phyloP scores from a whole-genome alignment of 441 rosid species.

The Iberis amara region DNA sequence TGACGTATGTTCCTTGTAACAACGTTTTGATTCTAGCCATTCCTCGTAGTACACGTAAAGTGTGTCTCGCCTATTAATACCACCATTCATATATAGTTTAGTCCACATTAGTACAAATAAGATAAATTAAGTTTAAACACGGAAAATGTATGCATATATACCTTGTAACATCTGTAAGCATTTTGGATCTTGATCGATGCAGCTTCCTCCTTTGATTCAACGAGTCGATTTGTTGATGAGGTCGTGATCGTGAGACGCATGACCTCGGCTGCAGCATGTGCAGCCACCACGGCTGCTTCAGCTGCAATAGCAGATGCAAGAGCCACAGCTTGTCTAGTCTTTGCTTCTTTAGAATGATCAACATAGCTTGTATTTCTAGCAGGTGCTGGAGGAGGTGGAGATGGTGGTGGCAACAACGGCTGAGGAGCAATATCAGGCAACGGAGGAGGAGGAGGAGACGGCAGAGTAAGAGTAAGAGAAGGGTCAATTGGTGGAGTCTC shows the following conservation, averaged over 20 bases:
- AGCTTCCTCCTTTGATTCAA: constrained; percentile 16
- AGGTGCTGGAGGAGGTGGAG: constrained; percentile 21
- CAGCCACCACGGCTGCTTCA: constrained; percentile 32
- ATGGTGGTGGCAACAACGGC: constrained; percentile 28
- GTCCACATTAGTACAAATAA: too few species aligned
- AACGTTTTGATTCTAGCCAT: constrained; percentile 67
- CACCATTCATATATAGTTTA: background rate
- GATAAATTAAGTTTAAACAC: too few species aligned
- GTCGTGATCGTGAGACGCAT: constrained; percentile 20
- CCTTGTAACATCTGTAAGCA: constrained; percentile 21
- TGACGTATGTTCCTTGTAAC: constrained; percentile 67
- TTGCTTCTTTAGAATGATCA: constrained; percentile 21
- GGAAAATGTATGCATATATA: too few species aligned
- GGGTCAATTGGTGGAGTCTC: constrained; percentile 14
- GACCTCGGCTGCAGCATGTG: constrained; percentile 32
- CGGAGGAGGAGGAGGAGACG: constrained; percentile 28
- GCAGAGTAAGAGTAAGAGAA: constrained; percentile 6
- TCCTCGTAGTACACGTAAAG: constrained; percentile 71
- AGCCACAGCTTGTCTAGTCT: constrained; percentile 29
- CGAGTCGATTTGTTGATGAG: constrained; percentile 10
- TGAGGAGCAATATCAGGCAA: constrained; percentile 26
- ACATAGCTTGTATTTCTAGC: background rate
- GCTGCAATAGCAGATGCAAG: constrained; percentile 33
- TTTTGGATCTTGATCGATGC: constrained; percentile 32
- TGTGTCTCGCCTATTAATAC: constrained; percentile 61